Evolutionary conservation across 768 basidiomycete genomes (phyloP), one percentile per base, ranked within the genome.

Genomic region (Trichaptum fuscoviolaceum): DNA sequence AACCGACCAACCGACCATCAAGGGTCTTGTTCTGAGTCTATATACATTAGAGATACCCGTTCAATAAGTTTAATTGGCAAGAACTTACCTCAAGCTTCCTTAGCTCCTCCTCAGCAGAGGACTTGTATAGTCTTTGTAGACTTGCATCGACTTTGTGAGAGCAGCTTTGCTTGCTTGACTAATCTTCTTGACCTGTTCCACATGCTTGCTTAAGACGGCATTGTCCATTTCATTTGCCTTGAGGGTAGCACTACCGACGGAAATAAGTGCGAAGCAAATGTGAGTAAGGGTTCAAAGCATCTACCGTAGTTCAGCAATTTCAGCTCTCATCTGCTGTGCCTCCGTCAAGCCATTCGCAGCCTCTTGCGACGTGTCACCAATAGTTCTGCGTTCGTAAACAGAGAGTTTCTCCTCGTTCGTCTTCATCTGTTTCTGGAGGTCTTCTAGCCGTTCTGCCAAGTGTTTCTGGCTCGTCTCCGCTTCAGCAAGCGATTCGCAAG

Each of bases 161-260:
- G 93, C 91, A 68, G 83, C 84, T 74, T 95, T 94, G 70, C 85
- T 93, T 0, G 92, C 90, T 71, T 89, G 85, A 68, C 90, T 90
- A 70, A 96, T 95, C 69, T 91, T 88, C 73, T 92, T 85, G 85
- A 90, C 95, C 74, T 95, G 94, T 67, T 90, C 85, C 30, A 90
- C 87, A 71, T 94, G 91, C 59, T 78, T 84, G 65, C 84, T 84
- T 0, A 92, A 88, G 23, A 85, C 79, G 10, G 86, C 81, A 36
- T 94, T 83, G 69, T 95, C 93, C 25, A 91, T 83, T 75, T 95
- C 87, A 1, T 89, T 82, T 1, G 92, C 82, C 77, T 92, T 93
- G 63, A 96, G 80, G 27, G 88, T 81, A 52, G 88, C 86, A 15
- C 93, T 94, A 71, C 17, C 35, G 42, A 1, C 35, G 35, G 17